Percentiles rank a stretch among this genome's conserved stretches.
phyloP scores from a whole-genome alignment of 495 filamentous ascomycete species.

The Chaetomidium leptoderma region DNA sequence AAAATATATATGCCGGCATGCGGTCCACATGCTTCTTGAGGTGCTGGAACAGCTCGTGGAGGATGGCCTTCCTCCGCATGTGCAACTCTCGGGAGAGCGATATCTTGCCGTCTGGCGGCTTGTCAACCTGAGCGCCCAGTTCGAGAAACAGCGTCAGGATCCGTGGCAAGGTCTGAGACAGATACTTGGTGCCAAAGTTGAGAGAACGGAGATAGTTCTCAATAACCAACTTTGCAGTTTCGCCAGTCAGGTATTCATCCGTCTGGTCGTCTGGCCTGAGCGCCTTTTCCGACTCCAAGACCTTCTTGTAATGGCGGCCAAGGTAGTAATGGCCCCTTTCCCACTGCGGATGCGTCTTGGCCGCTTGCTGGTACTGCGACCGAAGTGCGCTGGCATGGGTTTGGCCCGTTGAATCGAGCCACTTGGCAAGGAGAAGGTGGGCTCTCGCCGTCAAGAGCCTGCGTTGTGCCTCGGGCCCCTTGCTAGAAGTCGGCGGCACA shows the following conservation, averaged over 20 bases:
- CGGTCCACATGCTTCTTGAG: conserved; percentile 68
- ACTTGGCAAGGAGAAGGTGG: conserved; percentile 87
- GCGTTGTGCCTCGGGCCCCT: conserved; percentile 42
- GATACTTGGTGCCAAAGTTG: conserved; percentile 84
- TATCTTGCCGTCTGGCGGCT: conserved; percentile 61
- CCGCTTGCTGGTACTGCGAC: conserved; percentile 71
- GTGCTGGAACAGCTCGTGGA: conserved; percentile 66
- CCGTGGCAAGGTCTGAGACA: conserved; percentile 87
- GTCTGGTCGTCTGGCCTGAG: conserved; percentile 62
- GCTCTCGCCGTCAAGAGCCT: conserved; percentile 61
- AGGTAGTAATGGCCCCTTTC: conserved; percentile 97
- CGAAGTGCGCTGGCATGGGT: conserved; percentile 74
- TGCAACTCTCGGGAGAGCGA: conserved; percentile 59
- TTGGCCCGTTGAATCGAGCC: conserved; percentile 89
- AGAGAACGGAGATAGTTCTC: conserved; percentile 89
- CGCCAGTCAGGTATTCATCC: conserved; percentile 60
- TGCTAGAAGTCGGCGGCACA: conserved; percentile 43
- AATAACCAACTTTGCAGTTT: conserved; percentile 81
- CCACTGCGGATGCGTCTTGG: conserved; percentile 62
- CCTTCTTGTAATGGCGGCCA: conserved; percentile 95
- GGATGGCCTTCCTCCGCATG: conserved; percentile 52
- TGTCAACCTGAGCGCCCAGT: conserved; percentile 68
- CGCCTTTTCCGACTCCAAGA: conserved; percentile 80
- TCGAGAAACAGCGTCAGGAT: conserved; percentile 92
- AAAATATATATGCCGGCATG: conserved; percentile 83